Percentiles rank a stretch among this genome's conserved stretches.
phyloP scores from a whole-genome alignment of 1,139 yeast genomes.

The Sugiyamaella sp. region DNA sequence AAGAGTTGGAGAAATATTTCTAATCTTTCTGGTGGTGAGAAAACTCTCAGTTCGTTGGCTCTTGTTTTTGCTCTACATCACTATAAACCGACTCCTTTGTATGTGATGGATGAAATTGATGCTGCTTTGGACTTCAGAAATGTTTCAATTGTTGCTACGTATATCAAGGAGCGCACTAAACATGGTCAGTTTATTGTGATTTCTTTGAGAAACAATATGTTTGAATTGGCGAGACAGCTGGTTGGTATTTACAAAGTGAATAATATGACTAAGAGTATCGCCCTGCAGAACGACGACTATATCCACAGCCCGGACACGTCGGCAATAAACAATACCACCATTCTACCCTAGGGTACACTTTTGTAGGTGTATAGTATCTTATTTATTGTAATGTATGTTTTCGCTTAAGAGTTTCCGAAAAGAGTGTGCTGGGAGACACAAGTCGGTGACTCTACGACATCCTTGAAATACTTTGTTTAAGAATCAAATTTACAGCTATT shows the following conservation, averaged over 20 bases:
- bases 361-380: too few species aligned
- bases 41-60: conserved; percentile 92
- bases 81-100: conserved; percentile 95
- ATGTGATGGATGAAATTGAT: conserved; percentile 99
- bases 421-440: too few species aligned
- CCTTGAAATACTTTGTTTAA: too few species aligned
- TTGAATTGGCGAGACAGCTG: conserved; percentile 89
- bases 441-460: too few species aligned
- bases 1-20: conserved; percentile 97
- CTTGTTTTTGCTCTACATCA: conserved; percentile 95
- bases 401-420: too few species aligned
- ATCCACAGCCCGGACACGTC: conserved; percentile 15
- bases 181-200: conserved; percentile 97
- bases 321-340: background rate
- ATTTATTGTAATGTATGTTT: too few species aligned
- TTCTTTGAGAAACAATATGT: conserved; percentile 95
- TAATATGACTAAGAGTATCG: conserved; percentile 85
- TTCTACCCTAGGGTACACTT: background rate
- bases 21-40: conserved; percentile 96
- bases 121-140: conserved; percentile 98
- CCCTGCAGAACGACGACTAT: conserved; percentile 59
- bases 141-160: conserved; percentile 95
- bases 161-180: conserved; percentile 91
- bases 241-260: conserved; percentile 95
- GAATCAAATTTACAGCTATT: conserved; percentile 4